Percentiles rank a stretch among this genome's conserved stretches.
These are phyloP conservation scores for Myxozyma udenii DNA, from an alignment of 805 yeast species.

Conservation along the genomic window DNA sequence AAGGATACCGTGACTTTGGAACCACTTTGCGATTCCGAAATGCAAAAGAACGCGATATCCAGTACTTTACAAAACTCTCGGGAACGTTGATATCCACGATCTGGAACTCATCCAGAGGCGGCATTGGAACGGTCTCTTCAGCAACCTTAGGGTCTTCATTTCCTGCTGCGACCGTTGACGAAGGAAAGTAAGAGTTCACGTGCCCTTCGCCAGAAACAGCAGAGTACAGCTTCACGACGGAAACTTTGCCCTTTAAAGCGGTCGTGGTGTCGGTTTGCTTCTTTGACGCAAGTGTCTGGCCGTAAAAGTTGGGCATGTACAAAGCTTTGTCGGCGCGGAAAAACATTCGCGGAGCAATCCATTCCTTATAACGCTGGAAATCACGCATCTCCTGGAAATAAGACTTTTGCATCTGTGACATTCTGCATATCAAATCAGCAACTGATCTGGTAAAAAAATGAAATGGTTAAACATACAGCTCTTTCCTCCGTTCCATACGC, in stretches of 20 bases:
- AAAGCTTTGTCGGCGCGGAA: conserved; percentile 69
- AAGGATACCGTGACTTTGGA: conserved; percentile 51
- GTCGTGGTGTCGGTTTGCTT: conserved; percentile 39
- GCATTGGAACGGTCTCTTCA: conserved; percentile 32
- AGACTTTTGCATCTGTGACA: conserved; percentile 57
- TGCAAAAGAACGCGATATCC: conserved; percentile 55
- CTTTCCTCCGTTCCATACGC: conserved; percentile 48
- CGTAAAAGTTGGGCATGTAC: conserved; percentile 78
- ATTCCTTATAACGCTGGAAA: conserved; percentile 72
- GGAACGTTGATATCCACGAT: conserved; percentile 74
- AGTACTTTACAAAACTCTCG: conserved; percentile 67
- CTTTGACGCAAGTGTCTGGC: conserved; percentile 47
- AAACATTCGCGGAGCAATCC: conserved; percentile 74
- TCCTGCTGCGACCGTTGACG: conserved; percentile 44
- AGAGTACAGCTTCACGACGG: conserved; percentile 63
- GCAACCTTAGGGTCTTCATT: background rate
- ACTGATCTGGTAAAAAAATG: background rate
- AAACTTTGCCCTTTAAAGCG: conserved; percentile 50
- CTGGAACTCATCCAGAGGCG: conserved; percentile 53
- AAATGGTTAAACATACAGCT: conserved; percentile 43
- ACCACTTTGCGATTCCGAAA: conserved; percentile 45
- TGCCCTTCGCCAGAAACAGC: conserved; percentile 69
- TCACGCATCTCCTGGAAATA: conserved; percentile 60
- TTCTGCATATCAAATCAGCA: background rate
- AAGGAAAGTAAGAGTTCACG: conserved; percentile 57